Conservation (phyloP, 352 stramenopile species). For the Phytophthora europaea region DNA sequence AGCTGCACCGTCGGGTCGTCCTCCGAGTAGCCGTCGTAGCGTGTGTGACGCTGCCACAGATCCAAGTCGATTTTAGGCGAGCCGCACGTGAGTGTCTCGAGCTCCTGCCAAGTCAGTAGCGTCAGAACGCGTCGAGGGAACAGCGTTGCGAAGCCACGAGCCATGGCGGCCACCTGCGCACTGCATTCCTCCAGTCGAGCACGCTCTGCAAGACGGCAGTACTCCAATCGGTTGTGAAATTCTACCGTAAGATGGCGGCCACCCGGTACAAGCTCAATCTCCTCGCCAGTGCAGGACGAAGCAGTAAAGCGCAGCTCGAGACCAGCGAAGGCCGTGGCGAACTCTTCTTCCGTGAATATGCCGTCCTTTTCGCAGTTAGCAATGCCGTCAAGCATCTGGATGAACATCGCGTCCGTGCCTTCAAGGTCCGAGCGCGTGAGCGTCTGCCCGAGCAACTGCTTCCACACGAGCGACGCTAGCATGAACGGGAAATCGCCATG, state of each 20-base stretch:
- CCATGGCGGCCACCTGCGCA: slow-evolving; percentile 80
- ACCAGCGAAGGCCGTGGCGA: slow-evolving; percentile 78
- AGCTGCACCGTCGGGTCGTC: slow-evolving; percentile 84
- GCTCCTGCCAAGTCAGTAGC: slow-evolving; percentile 91
- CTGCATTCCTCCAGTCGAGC: slow-evolving; percentile 85
- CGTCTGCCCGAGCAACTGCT: slow-evolving; percentile 88
- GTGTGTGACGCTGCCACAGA: slow-evolving; percentile 87
- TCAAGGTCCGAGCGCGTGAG: slow-evolving; percentile 88
- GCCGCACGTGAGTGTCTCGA: slow-evolving; percentile 93
- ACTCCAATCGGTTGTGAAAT: slow-evolving; percentile 90
- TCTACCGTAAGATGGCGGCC: slow-evolving; percentile 74
- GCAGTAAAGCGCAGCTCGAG: slow-evolving; percentile 86
- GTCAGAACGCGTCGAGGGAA: slow-evolving; percentile 90
- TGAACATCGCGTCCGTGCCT: slow-evolving; percentile 90
- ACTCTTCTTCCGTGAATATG: slow-evolving; percentile 84
- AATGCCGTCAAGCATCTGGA: slow-evolving; percentile 92
- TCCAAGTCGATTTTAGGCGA: slow-evolving; percentile 92
- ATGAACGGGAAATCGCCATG: slow-evolving; percentile 94
- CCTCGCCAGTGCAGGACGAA: slow-evolving; percentile 85
- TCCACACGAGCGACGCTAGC: slow-evolving; percentile 95
- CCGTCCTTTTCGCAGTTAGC: slow-evolving; percentile 83
- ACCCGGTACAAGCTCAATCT: slow-evolving; percentile 85
- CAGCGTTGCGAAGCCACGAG: slow-evolving; percentile 81
- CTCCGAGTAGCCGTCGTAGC: slow-evolving; percentile 91
- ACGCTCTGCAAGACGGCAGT: slow-evolving; percentile 82